These are phyloP conservation scores for Musa schizocarpa DNA, from an alignment of 176 grass and related monocot genomes.

Conservation along the genomic window DNA sequence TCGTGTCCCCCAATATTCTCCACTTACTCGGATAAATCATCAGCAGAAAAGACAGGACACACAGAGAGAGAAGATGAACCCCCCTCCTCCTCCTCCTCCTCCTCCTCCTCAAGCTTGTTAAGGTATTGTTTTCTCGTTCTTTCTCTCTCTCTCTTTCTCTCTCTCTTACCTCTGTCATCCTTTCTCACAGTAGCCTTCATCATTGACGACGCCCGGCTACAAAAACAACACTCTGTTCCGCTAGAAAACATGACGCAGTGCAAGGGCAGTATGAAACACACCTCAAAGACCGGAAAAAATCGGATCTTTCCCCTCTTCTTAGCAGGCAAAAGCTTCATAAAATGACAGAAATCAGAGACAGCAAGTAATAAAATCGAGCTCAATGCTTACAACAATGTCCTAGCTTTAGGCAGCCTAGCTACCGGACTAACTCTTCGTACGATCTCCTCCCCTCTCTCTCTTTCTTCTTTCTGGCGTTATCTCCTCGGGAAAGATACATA, in stretches of 20 bases:
- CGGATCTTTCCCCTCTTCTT: not conserved
- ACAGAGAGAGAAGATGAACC: not conserved
- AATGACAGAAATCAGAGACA: not conserved
- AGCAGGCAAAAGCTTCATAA: not conserved
- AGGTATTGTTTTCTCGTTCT: not conserved
- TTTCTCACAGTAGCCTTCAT: not conserved
- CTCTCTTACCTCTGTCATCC: not conserved
- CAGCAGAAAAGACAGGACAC: slow-evolving; percentile 6
- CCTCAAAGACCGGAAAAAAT: slow-evolving; percentile 5
- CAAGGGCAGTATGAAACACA: not conserved
- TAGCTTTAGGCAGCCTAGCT: not conserved
- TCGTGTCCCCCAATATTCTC: slow-evolving; percentile 13
- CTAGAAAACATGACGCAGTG: not conserved
- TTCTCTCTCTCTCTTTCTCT: no score
- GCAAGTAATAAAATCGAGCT: not conserved
- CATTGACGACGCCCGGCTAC: not conserved
- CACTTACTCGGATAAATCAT: not conserved
- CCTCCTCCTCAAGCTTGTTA: not conserved
- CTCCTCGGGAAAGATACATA: not conserved
- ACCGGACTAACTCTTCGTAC: not conserved
- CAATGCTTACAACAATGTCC: slow-evolving; percentile 6
- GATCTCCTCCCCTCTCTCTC: not conserved
- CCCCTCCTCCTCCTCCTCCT: not conserved
- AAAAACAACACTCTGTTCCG: no score
- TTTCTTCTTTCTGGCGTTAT: not conserved